Evolutionary conservation across 208 protist genomes (phyloP).

Genomic region (Trypanosoma boissoni): DNA sequence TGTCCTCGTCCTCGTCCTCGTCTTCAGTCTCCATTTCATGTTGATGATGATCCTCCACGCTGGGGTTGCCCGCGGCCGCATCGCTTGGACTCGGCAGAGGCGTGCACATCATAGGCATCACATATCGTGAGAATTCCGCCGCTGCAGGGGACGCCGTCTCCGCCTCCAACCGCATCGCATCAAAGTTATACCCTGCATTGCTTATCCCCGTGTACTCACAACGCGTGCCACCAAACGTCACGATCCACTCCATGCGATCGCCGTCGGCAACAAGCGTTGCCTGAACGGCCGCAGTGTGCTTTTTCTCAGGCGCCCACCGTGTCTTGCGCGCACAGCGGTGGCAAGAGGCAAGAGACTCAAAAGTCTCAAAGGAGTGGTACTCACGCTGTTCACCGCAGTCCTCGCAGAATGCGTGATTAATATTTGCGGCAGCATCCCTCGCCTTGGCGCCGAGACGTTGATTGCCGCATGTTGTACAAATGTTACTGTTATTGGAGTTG

Average conservation of each 20-base stretch:
- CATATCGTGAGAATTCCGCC: constrained; percentile 34
- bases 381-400: constrained; percentile 36
- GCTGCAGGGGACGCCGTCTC: constrained; percentile 25
- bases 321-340: constrained; percentile 42
- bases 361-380: constrained; percentile 42
- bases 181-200: constrained; percentile 45
- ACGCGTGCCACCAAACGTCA: constrained; percentile 40
- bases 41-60: too few species aligned
- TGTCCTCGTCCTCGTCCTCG: too few species aligned
- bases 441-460: constrained; percentile 33
- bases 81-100: too few species aligned
- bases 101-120: constrained; percentile 33
- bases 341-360: constrained; percentile 49
- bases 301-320: constrained; percentile 61
- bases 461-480: constrained; percentile 73
- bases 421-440: background rate
- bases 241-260: constrained; percentile 46
- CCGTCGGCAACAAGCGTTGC: constrained; percentile 52
- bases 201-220: constrained; percentile 27
- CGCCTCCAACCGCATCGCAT: constrained; percentile 32
- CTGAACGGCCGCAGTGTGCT: constrained; percentile 43
- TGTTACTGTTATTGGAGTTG: constrained; percentile 43
- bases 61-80: too few species aligned
- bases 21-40: too few species aligned
- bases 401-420: constrained; percentile 39